Base-by-base conservation (phyloP, 2,329 filamentous ascomycete genomes). In the Neoascochyta sp. region DNA sequence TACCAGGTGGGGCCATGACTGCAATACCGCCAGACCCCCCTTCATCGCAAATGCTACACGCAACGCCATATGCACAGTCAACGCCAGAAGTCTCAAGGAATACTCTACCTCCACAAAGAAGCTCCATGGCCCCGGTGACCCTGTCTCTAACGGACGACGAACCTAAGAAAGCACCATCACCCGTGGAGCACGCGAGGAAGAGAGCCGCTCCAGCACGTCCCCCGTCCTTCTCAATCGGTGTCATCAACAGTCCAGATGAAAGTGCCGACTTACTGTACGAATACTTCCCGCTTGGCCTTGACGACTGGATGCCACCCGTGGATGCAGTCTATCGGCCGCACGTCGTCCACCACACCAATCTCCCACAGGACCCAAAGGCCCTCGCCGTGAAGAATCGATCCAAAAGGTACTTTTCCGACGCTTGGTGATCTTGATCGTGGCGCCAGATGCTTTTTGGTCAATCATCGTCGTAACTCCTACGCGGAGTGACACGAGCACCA, bases 291-390 rank as follows among this genome's bases (percentile, higher is more conserved):
- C 71, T 96, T 10, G 88, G 83, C 27, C 67, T 95, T 36, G 88
- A 95, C 59, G 89, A 95, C 54, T 95, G 84, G 84, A 87, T 89
- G 77, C 84, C 84, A 2, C 87, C 86, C 1, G 86, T 93, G 3
- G 87, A 94, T 62, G 87, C 87, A 4, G 82, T 95, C 10, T 95
- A 94, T 59, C 74, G 87, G 27, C 90, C 89, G 5, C 89, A 95
- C 60, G 86, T 95, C 10, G 89, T 95, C 3, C 90, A 96, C 63
- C 89, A 95, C 58, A 90, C 85, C 12, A 71, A 69, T 34, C 43
- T 73, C 18, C 67, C 67, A 1, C 56, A 63, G 19, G 69, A 72
- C 46, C 65, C 68, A 3, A 65, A 69, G 39, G 67, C 66, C 17
- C 54, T 67, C 16, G 60, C 58, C 12, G 62, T 57, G 16, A 65